Percentiles rank a stretch among this genome's conserved stretches.
Conservation (phyloP, 176 grass and related monocot species). For the Saccharum officinarum region DNA sequence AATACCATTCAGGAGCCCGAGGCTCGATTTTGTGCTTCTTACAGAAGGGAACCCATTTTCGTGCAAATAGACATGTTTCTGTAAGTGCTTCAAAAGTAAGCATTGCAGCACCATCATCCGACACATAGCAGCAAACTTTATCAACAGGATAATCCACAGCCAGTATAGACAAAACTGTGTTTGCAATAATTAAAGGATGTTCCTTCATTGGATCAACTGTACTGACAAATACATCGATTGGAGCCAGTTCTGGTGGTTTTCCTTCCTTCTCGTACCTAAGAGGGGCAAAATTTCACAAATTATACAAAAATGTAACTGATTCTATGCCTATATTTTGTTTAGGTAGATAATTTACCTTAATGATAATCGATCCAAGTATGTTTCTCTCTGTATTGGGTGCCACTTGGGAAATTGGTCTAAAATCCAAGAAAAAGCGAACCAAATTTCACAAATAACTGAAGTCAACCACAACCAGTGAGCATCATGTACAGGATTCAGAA, state of each 20-base stretch:
- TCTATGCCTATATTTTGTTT: not conserved
- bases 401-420: conserved; percentile 39
- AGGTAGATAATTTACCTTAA: conserved; percentile 46
- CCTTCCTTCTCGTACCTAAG: conserved; percentile 69
- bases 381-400: conserved; percentile 65
- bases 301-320: not conserved
- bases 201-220: conserved; percentile 49
- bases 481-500: conserved; percentile 66
- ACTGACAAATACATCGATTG: conserved; percentile 44
- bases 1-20: conserved; percentile 42
- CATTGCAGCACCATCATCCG: conserved; percentile 36
- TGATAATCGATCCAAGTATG: conserved; percentile 74
- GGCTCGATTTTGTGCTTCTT: conserved; percentile 36
- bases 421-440: conserved; percentile 39
- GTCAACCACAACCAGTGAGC: conserved; percentile 70
- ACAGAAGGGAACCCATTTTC: conserved; percentile 37
- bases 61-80: conserved; percentile 36
- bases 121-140: conserved; percentile 36
- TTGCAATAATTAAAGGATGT: conserved; percentile 69
- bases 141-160: conserved; percentile 75
- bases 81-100: conserved; percentile 40
- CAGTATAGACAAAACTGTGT: conserved; percentile 72
- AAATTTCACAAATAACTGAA: conserved; percentile 44
- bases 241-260: conserved; percentile 51
- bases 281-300: not conserved